Conservation (phyloP, 148 eudicot genomes). For the Mesembryanthemum crystallinum region DNA sequence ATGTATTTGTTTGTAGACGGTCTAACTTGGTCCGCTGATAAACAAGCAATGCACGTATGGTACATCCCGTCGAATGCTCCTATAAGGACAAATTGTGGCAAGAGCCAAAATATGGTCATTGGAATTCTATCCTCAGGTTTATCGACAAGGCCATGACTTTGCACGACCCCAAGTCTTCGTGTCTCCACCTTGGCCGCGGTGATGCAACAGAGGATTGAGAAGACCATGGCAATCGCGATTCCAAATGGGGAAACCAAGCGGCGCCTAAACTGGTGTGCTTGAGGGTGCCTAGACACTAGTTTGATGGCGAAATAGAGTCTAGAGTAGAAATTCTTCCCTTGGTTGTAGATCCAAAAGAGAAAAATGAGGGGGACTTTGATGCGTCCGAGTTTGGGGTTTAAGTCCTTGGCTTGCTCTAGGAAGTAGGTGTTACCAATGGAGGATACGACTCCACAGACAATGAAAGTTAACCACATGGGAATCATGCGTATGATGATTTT, state of each 20-base stretch:
- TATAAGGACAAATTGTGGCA: constrained; percentile 40
- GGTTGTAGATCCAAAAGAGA: constrained; percentile 31
- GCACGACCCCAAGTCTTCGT: constrained; percentile 32
- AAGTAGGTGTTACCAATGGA: constrained; percentile 37
- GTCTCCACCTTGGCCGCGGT: constrained; percentile 46
- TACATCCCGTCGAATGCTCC: constrained; percentile 31
- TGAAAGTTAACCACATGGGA: constrained; percentile 46
- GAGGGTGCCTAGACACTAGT: too few species aligned
- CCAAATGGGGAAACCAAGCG: constrained; percentile 26
- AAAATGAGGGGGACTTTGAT: constrained; percentile 33
- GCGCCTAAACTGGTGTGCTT: too few species aligned
- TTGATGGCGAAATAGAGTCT: not conserved
- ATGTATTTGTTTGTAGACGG: constrained; percentile 28
- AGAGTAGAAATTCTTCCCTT: not conserved
- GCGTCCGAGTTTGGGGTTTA: constrained; percentile 39
- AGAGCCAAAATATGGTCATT: constrained; percentile 45
- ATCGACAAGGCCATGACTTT: constrained; percentile 30
- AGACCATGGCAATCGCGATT: constrained; percentile 34
- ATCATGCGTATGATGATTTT: constrained; percentile 37
- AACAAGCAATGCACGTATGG: constrained; percentile 10
- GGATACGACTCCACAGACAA: constrained; percentile 35
- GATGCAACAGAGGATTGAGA: constrained; percentile 38
- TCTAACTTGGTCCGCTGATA: constrained; percentile 29
- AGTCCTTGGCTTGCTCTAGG: constrained; percentile 23
- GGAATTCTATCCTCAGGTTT: constrained; percentile 38